Conservation (phyloP, 345 rosid species). For the Clarkia xantiana region DNA sequence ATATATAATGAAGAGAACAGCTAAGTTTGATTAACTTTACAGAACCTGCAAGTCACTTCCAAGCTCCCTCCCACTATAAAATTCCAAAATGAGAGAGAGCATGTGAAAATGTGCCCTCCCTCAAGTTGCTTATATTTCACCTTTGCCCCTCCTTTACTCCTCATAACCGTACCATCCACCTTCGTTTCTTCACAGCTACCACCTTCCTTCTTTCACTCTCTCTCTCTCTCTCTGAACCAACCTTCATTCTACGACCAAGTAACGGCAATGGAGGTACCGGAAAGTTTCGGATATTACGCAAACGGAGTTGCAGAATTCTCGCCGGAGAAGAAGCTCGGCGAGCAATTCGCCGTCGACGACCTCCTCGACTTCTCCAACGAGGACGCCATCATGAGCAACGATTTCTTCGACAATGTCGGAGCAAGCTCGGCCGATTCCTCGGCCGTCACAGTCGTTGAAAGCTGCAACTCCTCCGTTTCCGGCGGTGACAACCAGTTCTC, state of each 20-base stretch:
- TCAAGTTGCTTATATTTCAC: conserved; percentile 15
- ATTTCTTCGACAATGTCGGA: conserved; percentile 23
- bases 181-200: background rate
- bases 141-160: conserved; percentile 21
- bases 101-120: conserved; percentile 14
- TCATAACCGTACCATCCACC: conserved; percentile 24
- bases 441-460: conserved; percentile 21
- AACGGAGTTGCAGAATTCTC: conserved; percentile 18
- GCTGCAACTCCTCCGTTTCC: conserved; percentile 36
- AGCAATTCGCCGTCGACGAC: conserved; percentile 48
- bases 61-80: conserved; percentile 6
- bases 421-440: conserved; percentile 31
- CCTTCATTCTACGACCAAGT: background rate
- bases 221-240: conserved; percentile 6
- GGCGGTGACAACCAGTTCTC: conserved; percentile 18
- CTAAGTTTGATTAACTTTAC: too few species aligned
- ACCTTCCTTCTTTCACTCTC: conserved; percentile 4
- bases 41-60: too few species aligned
- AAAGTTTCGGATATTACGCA: conserved; percentile 20
- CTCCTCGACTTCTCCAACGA: conserved; percentile 58
- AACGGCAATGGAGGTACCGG: conserved; percentile 29
- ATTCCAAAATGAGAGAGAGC: background rate
- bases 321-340: conserved; percentile 27
- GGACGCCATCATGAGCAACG: conserved; percentile 17
- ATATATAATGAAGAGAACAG: too few species aligned